A percentile compares a stretch with the other conserved stretches of the same genome.
phyloP scores from a whole-genome alignment of 305 asterid genomes.

The Fraxinus sp. region DNA sequence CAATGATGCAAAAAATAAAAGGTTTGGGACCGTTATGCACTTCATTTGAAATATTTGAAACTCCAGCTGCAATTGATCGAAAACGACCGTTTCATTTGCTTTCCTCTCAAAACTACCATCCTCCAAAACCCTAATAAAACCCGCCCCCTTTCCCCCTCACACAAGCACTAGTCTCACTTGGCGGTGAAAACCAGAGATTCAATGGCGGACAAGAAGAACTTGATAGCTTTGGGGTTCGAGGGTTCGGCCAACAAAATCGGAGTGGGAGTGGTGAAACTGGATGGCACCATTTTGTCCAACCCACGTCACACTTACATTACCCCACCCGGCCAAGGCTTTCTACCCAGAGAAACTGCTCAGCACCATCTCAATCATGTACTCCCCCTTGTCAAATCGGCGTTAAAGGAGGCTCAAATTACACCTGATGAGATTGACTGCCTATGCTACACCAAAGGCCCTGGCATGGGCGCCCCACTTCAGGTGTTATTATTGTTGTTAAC shows the following conservation, averaged over 20 bases:
- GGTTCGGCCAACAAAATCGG: slow-evolving; percentile 98
- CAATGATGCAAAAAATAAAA: background rate
- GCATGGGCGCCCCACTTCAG: slow-evolving; percentile 91
- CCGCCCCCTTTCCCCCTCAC: background rate
- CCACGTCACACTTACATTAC: slow-evolving; percentile 96
- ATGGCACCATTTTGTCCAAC: slow-evolving; percentile 79
- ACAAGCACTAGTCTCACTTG: background rate
- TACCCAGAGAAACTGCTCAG: slow-evolving; percentile 95
- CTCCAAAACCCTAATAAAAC: background rate
- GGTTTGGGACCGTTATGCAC: background rate
- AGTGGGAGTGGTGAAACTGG: slow-evolving; percentile 75
- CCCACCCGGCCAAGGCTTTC: slow-evolving; percentile 97
- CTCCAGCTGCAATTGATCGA: background rate
- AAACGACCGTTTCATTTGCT: background rate
- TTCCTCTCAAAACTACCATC: background rate
- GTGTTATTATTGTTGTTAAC: slow-evolving; percentile 16
- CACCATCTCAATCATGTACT: slow-evolving; percentile 87
- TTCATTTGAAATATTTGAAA: background rate
- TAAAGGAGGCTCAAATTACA: slow-evolving; percentile 58
- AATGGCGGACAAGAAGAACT: slow-evolving; percentile 54
- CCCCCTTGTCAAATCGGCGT: slow-evolving; percentile 70
- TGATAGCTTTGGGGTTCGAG: slow-evolving; percentile 84
- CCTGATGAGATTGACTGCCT: slow-evolving; percentile 66
- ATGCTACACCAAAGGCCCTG: slow-evolving; percentile 97
- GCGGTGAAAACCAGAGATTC: background rate